A percentile compares a stretch with the other conserved stretches of the same genome.
These are phyloP conservation scores for Plasmodium gonderi DNA, from an alignment of 169 alveolate species.

Conservation along the genomic window DNA sequence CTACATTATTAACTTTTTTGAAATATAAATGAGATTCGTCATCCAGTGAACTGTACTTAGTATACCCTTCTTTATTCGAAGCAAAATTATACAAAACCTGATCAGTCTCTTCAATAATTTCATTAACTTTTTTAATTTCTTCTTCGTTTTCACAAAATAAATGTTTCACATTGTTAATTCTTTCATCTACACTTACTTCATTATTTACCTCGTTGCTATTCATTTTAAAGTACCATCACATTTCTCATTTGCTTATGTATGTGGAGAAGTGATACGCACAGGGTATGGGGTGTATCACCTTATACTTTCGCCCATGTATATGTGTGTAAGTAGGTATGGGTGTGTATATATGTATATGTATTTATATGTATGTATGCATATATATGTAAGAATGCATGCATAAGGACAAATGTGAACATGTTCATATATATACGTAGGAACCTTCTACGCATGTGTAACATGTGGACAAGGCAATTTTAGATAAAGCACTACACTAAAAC, in stretches of 20 bases:
- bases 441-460: neutral
- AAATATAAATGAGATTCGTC: slow-evolving; percentile 19
- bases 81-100: slow-evolving; percentile 1
- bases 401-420: neutral
- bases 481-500: neutral
- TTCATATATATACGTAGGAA: neutral
- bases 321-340: neutral
- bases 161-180: slow-evolving; percentile 25
- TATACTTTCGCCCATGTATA: neutral
- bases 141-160: slow-evolving; percentile 26
- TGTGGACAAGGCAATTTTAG: neutral
- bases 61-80: neutral
- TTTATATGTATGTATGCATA: neutral
- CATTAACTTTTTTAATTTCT: slow-evolving; percentile 33
- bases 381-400: neutral
- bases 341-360: neutral
- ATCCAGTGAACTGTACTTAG: slow-evolving; percentile 10
- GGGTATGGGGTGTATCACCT: too few relatives aligned
- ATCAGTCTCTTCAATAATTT: slow-evolving; percentile 35
- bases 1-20: slow-evolving; percentile 45
- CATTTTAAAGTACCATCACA: slow-evolving; percentile 9
- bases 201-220: neutral
- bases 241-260: slow-evolving; percentile 5
- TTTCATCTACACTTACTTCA: slow-evolving; percentile 6
- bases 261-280: neutral